Percentiles rank a stretch among this genome's conserved stretches.
These are phyloP conservation scores for Fusarium incarnatum DNA, from an alignment of 2,329 filamentous ascomycete species.

Conservation along the genomic window DNA sequence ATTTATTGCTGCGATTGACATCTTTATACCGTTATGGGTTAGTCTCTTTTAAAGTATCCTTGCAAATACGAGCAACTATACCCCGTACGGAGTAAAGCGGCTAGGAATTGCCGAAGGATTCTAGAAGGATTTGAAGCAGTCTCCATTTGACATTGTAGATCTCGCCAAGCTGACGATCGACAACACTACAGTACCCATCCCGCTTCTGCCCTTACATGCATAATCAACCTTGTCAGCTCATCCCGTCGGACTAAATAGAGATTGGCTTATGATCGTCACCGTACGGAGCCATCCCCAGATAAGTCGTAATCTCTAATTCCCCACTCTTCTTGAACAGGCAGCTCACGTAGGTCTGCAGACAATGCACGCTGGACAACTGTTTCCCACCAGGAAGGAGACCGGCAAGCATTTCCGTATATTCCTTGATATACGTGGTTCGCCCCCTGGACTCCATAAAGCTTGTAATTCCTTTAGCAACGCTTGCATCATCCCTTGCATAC, in stretches of 20 bases:
- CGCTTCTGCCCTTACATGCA: background rate
- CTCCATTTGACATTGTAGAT: too few relatives aligned
- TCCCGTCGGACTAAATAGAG: background rate
- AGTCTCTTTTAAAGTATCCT: too few relatives aligned
- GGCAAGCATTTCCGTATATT: background rate
- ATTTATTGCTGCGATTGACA: too few relatives aligned
- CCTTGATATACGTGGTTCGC: background rate
- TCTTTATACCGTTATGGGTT: too few relatives aligned
- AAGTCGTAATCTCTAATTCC: background rate
- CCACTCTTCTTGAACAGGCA: background rate
- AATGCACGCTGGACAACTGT: background rate
- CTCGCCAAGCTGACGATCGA: too few relatives aligned
- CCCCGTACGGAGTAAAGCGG: too few relatives aligned
- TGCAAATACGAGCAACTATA: too few relatives aligned
- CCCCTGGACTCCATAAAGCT: background rate
- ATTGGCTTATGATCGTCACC: background rate
- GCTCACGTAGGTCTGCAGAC: background rate
- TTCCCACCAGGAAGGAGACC: background rate
- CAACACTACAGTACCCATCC: too few relatives aligned
- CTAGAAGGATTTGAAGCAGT: too few relatives aligned
- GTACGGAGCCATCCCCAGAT: background rate
- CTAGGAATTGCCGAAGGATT: too few relatives aligned
- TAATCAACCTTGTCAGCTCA: background rate
- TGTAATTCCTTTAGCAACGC: background rate
- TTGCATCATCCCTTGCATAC: background rate